Evolutionary conservation across 2,329 filamentous ascomycete genomes (phyloP).

Genomic region (Calonectria pteridis): DNA sequence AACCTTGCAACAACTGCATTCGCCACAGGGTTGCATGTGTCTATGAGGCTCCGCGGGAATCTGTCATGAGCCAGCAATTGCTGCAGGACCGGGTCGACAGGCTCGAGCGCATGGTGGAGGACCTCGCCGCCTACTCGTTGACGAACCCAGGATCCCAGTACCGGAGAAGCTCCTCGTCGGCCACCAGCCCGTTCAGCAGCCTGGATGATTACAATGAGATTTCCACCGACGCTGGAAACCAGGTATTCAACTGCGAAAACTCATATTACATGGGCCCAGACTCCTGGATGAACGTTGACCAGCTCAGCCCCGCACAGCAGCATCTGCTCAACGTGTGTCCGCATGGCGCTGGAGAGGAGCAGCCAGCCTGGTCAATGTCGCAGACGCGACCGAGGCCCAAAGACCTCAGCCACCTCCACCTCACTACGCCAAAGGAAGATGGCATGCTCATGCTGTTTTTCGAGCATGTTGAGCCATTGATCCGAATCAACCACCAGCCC

Average conservation of each 20-base stretch:
- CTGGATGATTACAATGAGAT: conserved; percentile 27
- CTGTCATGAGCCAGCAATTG: conserved; percentile 31
- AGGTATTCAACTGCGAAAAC: conserved; percentile 21
- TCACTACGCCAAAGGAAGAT: conserved; percentile 28
- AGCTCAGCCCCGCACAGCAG: conserved; percentile 22
- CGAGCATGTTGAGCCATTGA: conserved; percentile 31
- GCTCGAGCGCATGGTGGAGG: conserved; percentile 33
- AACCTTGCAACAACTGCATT: conserved; percentile 36
- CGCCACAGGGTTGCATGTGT: conserved; percentile 33
- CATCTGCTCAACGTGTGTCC: conserved; percentile 25
- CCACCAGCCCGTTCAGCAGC: conserved; percentile 30
- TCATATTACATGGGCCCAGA: conserved; percentile 28
- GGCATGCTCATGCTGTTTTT: conserved; percentile 26
- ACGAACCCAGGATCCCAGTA: conserved; percentile 20
- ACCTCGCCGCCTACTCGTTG: conserved; percentile 27
- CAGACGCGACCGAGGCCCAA: conserved; percentile 15
- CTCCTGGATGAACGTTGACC: conserved; percentile 30
- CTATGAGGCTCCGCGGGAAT: conserved; percentile 34
- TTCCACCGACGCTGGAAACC: conserved; percentile 25
- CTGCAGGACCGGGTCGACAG: conserved; percentile 36
- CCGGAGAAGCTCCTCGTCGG: conserved; percentile 24
- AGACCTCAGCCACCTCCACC: conserved; percentile 24
- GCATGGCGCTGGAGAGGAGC: conserved; percentile 8
- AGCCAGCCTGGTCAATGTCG: conserved; percentile 20
- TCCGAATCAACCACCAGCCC: conserved; percentile 28